These are phyloP conservation scores for Medicago lupulina DNA, from an alignment of 306 rosid species.

Conservation along the genomic window DNA sequence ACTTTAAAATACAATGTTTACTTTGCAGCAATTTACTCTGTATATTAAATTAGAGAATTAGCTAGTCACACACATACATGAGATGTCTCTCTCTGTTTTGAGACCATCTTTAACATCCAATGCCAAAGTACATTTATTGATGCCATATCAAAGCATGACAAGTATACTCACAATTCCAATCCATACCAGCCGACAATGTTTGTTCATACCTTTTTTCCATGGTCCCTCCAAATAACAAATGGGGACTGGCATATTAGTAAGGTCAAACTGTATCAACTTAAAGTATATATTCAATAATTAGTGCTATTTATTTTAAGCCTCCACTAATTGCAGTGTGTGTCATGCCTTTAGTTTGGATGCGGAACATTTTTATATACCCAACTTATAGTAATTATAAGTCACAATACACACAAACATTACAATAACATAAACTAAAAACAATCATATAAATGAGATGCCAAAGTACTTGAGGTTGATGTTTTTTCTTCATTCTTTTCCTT, in stretches of 20 bases:
- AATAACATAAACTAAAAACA: neutral
- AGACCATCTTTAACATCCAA: neutral
- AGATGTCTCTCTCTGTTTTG: neutral
- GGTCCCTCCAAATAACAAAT: neutral
- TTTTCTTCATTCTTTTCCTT: no score
- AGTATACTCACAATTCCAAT: constrained; percentile 9
- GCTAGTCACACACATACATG: neutral
- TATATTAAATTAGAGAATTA: no score
- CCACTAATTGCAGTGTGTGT: constrained; percentile 18
- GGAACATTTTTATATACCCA: neutral
- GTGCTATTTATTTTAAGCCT: constrained; percentile 4
- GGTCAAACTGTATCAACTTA: neutral
- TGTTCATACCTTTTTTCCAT: neutral
- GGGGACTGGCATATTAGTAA: neutral
- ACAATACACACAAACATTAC: neutral
- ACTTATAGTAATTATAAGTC: no score
- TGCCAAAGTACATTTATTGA: neutral
- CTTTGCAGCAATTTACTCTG: neutral
- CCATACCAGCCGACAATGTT: constrained; percentile 14
- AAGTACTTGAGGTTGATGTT: neutral
- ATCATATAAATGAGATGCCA: constrained; percentile 1
- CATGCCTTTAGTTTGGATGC: constrained; percentile 5
- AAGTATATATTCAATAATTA: neutral
- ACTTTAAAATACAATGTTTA: no score
- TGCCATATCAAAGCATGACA: constrained; percentile 24